Conservation (phyloP, 2,329 filamentous ascomycete species). For the Plectosphaerella cucumerina region DNA sequence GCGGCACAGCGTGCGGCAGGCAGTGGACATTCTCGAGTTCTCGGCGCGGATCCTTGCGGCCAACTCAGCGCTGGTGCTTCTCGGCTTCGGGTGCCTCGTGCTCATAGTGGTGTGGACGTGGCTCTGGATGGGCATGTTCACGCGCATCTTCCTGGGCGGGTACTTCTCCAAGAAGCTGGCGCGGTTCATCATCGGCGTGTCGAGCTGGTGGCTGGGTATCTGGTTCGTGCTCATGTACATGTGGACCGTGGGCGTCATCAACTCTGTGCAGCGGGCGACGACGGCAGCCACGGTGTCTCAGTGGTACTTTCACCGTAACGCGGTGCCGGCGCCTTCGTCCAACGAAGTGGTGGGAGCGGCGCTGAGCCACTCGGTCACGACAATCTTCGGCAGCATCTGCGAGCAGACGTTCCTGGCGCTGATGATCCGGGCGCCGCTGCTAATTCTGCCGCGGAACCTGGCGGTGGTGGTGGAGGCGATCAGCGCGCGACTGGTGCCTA, state of each 20-base stretch:
- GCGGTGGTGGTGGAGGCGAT: constrained; percentile 64
- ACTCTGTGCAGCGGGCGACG: constrained; percentile 83
- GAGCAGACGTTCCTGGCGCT: constrained; percentile 79
- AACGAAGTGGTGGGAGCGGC: constrained; percentile 80
- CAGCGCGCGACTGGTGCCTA: constrained; percentile 77
- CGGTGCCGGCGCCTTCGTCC: constrained; percentile 71
- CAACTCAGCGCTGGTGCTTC: constrained; percentile 74
- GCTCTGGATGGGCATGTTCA: constrained; percentile 96
- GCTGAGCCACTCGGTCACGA: constrained; percentile 74
- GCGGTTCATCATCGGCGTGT: constrained; percentile 75
- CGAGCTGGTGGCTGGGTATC: constrained; percentile 91
- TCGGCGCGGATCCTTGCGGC: constrained; percentile 81
- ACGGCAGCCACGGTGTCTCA: constrained; percentile 95
- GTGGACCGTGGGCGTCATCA: constrained; percentile 86
- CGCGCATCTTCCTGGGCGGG: constrained; percentile 89
- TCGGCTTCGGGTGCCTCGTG: constrained; percentile 76
- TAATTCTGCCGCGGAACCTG: constrained; percentile 72
- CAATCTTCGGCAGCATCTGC: constrained; percentile 89
- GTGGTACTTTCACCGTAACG: constrained; percentile 97
- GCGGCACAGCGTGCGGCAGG: constrained; percentile 74
- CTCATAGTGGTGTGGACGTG: constrained; percentile 86
- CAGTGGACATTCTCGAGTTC: constrained; percentile 88
- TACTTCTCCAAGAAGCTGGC: constrained; percentile 63
- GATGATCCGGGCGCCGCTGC: constrained; percentile 76
- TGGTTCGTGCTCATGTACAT: constrained; percentile 94